Conservation (phyloP, 1,284 basidiomycete species). For the Golubevia sp. region DNA sequence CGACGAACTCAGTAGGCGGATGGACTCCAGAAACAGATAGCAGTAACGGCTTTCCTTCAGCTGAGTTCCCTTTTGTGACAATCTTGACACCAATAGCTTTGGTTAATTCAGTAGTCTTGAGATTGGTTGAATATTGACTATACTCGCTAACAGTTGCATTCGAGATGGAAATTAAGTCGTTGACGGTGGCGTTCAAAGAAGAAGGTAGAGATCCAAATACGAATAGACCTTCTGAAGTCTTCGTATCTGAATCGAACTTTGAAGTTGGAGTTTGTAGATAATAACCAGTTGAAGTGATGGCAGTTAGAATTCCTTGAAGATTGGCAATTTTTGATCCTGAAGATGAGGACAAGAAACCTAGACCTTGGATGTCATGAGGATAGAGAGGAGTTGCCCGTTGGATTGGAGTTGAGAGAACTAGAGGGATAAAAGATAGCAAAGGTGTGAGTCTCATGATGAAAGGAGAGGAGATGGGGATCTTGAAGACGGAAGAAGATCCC, state of each 20-base stretch:
- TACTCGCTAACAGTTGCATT: constrained; percentile 44
- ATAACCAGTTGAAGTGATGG: constrained; percentile 65
- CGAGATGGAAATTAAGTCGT: constrained; percentile 65
- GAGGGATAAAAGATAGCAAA: background rate
- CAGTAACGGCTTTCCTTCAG: constrained; percentile 3
- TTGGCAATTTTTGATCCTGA: constrained; percentile 65
- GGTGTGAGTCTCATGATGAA: background rate
- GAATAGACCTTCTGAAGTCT: constrained; percentile 67
- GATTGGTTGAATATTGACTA: constrained; percentile 1
- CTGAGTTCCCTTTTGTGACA: constrained; percentile 1
- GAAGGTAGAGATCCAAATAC: constrained; percentile 65
- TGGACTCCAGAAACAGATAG: background rate
- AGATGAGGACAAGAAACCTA: constrained; percentile 66
- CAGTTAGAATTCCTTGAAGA: constrained; percentile 24
- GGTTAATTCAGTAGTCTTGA: constrained; percentile 8
- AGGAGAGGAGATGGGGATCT: background rate
- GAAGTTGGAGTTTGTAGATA: constrained; percentile 67
- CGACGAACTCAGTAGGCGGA: constrained; percentile 8
- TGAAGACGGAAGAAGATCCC: background rate
- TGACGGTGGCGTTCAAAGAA: constrained; percentile 64
- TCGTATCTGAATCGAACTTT: constrained; percentile 60
- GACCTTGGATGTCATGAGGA: constrained; percentile 62
- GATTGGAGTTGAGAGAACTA: background rate
- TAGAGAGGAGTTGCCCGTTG: constrained; percentile 1
- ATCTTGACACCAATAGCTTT: background rate